Base-by-base conservation (phyloP, 176 grass and related monocot genomes). In the Eleusine coracana region DNA sequence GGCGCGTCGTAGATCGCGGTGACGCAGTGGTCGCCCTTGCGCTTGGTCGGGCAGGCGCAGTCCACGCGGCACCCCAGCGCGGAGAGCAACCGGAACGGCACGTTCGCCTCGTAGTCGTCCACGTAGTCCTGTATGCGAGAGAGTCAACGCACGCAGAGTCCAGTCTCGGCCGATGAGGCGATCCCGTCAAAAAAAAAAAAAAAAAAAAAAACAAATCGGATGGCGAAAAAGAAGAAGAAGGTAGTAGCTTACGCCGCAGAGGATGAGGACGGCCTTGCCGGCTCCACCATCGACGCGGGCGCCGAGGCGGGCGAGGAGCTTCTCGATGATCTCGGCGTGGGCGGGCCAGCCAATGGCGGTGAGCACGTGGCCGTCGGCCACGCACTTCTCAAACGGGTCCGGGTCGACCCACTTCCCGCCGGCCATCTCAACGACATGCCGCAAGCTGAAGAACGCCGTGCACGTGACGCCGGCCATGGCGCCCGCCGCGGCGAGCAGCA, bases 41-140 rank as follows among this genome's bases (percentile, higher is more conserved):
- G 38, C 80, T 90, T 84, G 15, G 88, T 90, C 45, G 74, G 88
- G 84, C 84, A 79, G n/a, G 73, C 58, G 13, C 67, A 46, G 49
- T 90, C 73, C 0, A 90, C 88, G 28, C 18, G 40, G 79, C 88
- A 87, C 0, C 84, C 88, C 42, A 90, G n/a, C 62, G 59, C 79
- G 40, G 39, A 79, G 6, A 90, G 67, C 60, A 58, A 84, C 1
- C 48, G 67, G 66, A 86, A 90, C 11, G 67, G 74, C 74, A 87
- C 76, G 66, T 87, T 90, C 64, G 67, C 84, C 73, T 86, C 70
- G 74, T 83, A 90, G 79, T 90, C 84, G 36, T 87, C 79, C 2
- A 90, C 84, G 83, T 66, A 90, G 72, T 87, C 84, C 84, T 89
- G 58, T 48, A 8, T 25, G 5, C 15, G 4, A 52, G 15, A 58